Conservation (phyloP, 192 early-diverging fungal species). For the Diversispora eburnea region DNA sequence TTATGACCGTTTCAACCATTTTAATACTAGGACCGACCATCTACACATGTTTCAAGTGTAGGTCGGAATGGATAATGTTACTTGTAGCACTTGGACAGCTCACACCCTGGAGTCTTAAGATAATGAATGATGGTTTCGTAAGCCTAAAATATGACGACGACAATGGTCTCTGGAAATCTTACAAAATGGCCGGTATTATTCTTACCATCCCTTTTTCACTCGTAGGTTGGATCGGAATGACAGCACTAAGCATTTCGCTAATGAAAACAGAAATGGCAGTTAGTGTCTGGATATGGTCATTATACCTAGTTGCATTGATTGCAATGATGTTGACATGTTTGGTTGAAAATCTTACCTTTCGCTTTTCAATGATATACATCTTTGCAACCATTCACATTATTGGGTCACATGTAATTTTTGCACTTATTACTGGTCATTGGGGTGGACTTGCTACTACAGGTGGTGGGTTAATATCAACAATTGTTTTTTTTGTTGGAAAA, state of each 20-base stretch:
- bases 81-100: slow-evolving; percentile 19
- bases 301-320: background rate
- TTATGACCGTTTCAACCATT: background rate
- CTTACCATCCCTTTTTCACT: no score
- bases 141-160: no score
- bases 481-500: slow-evolving; percentile 21
- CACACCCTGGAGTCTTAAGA: slow-evolving; percentile 24
- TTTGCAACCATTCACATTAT: slow-evolving; percentile 1
- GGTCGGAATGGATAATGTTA: background rate
- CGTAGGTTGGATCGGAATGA: slow-evolving; percentile 19
- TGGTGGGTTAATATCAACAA: slow-evolving; percentile 2
- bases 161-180: background rate
- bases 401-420: slow-evolving; percentile 22
- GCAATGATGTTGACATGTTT: background rate
- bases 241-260: background rate
- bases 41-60: background rate
- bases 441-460: background rate
- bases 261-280: background rate
- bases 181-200: no score
- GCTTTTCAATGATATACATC: background rate
- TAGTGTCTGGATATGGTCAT: slow-evolving; percentile 5
- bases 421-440: slow-evolving; percentile 9
- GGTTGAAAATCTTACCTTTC: background rate
- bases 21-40: slow-evolving; percentile 8
- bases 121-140: slow-evolving; percentile 20